Evolutionary conservation across 495 filamentous ascomycete genomes (phyloP), one percentile per base, ranked within the genome.

Genomic region (Pyrenopolyporus hunteri): DNA sequence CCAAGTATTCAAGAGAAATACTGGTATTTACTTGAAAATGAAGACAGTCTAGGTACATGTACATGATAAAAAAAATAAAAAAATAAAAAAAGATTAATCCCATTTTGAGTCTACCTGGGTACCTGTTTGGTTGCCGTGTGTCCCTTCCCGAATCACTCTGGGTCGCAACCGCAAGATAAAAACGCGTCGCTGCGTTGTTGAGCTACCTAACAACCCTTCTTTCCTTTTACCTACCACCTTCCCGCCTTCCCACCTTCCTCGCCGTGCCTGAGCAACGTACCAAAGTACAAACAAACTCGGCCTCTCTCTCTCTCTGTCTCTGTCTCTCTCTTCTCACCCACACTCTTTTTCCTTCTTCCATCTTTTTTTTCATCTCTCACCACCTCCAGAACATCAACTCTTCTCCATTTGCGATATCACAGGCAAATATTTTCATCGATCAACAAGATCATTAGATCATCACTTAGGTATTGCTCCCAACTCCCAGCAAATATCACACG

Each of bases 341-440:
- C 4, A 4, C 26, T 29, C 9, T 29, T 9, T 29, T 28, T 45
- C 42, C 23, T 26, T 13, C 42, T 45, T 53, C 22, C 17, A 17
- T 32, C 26, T 42, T 37, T 33, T 17, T 45, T 28, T 45, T 11
- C 32, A 20, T 31, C 19, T 25, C 23, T 45, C 19, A 29, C 14
- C 19, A 26, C 40, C 6, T 23, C 16, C 17, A 50, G 16, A 43
- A 23, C 29, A 42, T 23, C 59, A 23, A 19, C 17, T 13, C 31
- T 49, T 44, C 31, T 35, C 31, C 22, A 19, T 22, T 8, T 43
- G 35, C 33, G 19, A 57, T 51, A 40, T 29, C 42, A 33, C 54
- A 26, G 39, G 35, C 44, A 44, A 64, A 51, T 60, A 62, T 68
- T 48, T 68, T 58, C 45, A 55, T 60, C 57, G 25, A 43, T 23